Base-by-base conservation (phyloP, 768 basidiomycete species). In the Kwoniella europaea region DNA sequence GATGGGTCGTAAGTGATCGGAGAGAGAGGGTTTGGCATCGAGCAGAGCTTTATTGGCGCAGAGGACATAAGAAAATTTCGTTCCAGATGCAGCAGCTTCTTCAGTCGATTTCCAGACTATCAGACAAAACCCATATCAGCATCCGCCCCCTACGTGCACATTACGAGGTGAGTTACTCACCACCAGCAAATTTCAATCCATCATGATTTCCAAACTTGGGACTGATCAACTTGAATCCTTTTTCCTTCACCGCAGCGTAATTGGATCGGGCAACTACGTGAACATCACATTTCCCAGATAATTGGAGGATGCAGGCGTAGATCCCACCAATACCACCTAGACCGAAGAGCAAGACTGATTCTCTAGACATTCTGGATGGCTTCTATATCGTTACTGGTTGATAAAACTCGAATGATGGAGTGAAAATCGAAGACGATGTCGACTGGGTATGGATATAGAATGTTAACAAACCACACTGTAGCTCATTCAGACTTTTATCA, bases 11-110 rank as follows among this genome's bases (percentile, higher is more conserved):
- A 82, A 68, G 44, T 77, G 71, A 20, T 80, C 78, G 0, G 76
- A 71, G 29, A 82, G 72, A 3, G 81, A 80, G 0, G 81, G 81
- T 20, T 65, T 74, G 22, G 81, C 78, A 50, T 82, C 81, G 44
- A 82, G 75, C 1, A 82, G 71, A 22, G 81, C 81, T 67, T 82
- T 82, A 72, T 79, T 80, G 67, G 76, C 78, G 72, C 79, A 80
- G 24, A 82, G 63, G 24, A 82, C 76, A 69, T 74, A 76, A 35
- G 66, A 67, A 53, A 76, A 81, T 27, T 71, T 64, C 7, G 68
- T 62, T 18, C 78, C 79, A 18, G 69, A 71, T 10, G 65, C 68
- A 55, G 77, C 76, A 10, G 81, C 81, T 27, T 82, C 81, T 35
- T 78, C 74, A 44, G 77, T 79, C 29, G 67, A 62, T 42, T 72